Base-by-base conservation (phyloP, 495 filamentous ascomycete species). In the Parachaetomium inaequale region DNA sequence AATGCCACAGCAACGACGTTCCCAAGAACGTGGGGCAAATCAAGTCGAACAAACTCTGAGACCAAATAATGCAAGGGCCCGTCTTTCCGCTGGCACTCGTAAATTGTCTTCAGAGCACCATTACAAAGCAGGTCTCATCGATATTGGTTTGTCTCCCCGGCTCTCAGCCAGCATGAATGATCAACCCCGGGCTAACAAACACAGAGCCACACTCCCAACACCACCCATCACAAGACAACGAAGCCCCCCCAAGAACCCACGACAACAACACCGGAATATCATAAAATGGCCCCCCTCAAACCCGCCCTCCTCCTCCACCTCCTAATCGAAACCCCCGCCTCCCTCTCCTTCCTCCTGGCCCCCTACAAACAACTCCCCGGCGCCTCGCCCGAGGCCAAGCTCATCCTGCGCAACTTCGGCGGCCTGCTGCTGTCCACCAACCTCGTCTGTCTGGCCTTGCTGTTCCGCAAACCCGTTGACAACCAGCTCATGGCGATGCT, bases 321-420 rank as follows among this genome's bases (percentile, higher is more conserved):
- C 31, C 14, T 64, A 2, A 62, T 58, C 63, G 70, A 73, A 38
- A 31, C 40, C 26, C 60, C 63, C 21, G 70, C 70, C 15, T 55
- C 66, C 4, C 36, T 69, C 10, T 64, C 62, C 32, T 73, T 68
- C 34, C 53, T 66, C 11, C 45, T 70, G 14, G 32, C 43, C 15
- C 64, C 62, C 4, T 0, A 1, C 6, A 1, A 32, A 29, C 62
- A 76, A 45, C 68, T 76, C n/a, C 70, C 66, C 2, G 55, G 52
- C 45, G 70, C 70, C 32, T 63, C 71, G 0, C 36, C 52, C 11
- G 72, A 75, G 1, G 68, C 70, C 11, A 63, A 55, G 11, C 76
- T 78, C 29, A 71, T 80, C 45, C 61, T 80, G 11, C 63, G 60
- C 36, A 76, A 73, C 62, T 73, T 75, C 7, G 77, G 77, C 11